Conservation (phyloP, 2,329 filamentous ascomycete species). For the Keithomyces neogunnii region DNA sequence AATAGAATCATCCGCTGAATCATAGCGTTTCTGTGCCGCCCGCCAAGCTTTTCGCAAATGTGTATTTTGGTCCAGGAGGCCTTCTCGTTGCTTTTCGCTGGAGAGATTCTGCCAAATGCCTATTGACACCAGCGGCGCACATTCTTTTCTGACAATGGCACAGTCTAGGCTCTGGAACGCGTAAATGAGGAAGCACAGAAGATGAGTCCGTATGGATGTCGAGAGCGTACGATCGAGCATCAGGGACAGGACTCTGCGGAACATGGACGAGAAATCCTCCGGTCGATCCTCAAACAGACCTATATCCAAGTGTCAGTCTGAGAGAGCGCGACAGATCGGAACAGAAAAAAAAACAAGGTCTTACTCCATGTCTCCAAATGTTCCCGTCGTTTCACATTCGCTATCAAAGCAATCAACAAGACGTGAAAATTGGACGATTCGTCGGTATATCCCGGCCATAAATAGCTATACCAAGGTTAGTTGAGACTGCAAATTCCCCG, state of each 20-base stretch:
- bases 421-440: slow-evolving; percentile 89
- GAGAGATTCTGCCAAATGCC: slow-evolving; percentile 92
- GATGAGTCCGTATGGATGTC: slow-evolving; percentile 61
- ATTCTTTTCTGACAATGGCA: slow-evolving; percentile 85
- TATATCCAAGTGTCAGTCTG: slow-evolving; percentile 23
- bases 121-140: slow-evolving; percentile 88
- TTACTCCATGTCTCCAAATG: slow-evolving; percentile 79
- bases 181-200: slow-evolving; percentile 83
- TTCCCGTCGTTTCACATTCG: slow-evolving; percentile 83
- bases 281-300: slow-evolving; percentile 69
- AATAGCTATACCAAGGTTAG: slow-evolving; percentile 49
- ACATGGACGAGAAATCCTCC: slow-evolving; percentile 78
- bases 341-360: slow-evolving; percentile 15
- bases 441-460: slow-evolving; percentile 90
- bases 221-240: slow-evolving; percentile 64
- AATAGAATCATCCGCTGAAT: slow-evolving; percentile 69
- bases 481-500: too few relatives aligned
- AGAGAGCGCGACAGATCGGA: background rate
- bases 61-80: slow-evolving; percentile 61
- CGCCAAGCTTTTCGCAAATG: slow-evolving; percentile 86
- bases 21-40: slow-evolving; percentile 75
- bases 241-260: slow-evolving; percentile 83
- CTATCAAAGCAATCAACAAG: slow-evolving; percentile 73
- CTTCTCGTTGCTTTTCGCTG: slow-evolving; percentile 65
- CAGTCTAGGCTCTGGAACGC: slow-evolving; percentile 93